A percentile compares a stretch with the other conserved stretches of the same genome.
These are phyloP conservation scores for Barnettozyma botsteinii DNA, from an alignment of 805 yeast species.

Conservation along the genomic window DNA sequence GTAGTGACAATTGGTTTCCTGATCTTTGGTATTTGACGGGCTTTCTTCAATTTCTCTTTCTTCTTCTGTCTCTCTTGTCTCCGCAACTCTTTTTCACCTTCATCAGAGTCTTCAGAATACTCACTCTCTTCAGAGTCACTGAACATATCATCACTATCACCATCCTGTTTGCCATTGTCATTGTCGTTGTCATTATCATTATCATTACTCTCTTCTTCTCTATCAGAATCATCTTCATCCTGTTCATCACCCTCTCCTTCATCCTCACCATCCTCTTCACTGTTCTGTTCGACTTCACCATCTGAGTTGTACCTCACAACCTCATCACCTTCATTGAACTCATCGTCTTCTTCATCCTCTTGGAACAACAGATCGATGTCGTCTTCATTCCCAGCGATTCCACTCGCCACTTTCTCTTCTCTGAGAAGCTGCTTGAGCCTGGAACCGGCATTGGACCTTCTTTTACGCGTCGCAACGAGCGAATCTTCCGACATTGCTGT, in stretches of 20 bases:
- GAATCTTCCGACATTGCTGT: conserved; percentile 34
- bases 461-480: conserved; percentile 66
- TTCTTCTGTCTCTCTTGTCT: conserved; percentile 35
- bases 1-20: conserved; percentile 24
- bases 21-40: conserved; percentile 29
- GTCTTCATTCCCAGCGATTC: conserved; percentile 71
- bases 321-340: conserved; percentile 30
- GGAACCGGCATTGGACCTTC: conserved; percentile 89
- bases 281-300: conserved; percentile 20
- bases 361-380: conserved; percentile 65
- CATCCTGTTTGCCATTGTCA: conserved; percentile 14
- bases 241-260: conserved; percentile 27
- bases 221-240: conserved; percentile 26
- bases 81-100: conserved; percentile 60
- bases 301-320: conserved; percentile 20
- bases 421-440: conserved; percentile 67
- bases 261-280: conserved; percentile 26
- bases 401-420: conserved; percentile 46
- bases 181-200: conserved; percentile 22
- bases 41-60: conserved; percentile 26
- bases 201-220: conserved; percentile 2
- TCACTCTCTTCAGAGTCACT: conserved; percentile 7
- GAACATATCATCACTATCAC: conserved; percentile 13
- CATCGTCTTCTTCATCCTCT: conserved; percentile 54
- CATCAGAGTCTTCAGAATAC: conserved; percentile 42